phyloP scores from a whole-genome alignment of 2,329 filamentous ascomycete species.

The Myrmaecium sp. region DNA sequence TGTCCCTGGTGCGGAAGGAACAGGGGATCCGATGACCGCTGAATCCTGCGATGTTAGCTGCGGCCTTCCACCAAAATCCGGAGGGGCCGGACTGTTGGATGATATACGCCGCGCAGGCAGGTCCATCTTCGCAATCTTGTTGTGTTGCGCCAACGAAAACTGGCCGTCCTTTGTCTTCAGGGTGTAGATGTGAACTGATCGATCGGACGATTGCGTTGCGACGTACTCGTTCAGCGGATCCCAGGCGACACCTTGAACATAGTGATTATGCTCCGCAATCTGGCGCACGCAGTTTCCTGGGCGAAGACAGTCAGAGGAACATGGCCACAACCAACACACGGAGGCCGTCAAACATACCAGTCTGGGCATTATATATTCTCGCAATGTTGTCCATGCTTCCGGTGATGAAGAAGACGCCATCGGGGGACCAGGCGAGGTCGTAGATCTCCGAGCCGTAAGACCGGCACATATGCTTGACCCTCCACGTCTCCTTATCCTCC shows the following conservation, averaged over 20 bases:
- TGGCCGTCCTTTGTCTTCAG: slow-evolving; percentile 93
- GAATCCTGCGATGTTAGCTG: slow-evolving; percentile 40
- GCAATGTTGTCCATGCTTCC: slow-evolving; percentile 99
- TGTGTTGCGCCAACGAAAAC: slow-evolving; percentile 63
- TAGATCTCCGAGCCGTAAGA: slow-evolving; percentile 94
- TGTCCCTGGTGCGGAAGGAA: slow-evolving; percentile 81
- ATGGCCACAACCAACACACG: no score
- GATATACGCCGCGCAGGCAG: slow-evolving; percentile 81
- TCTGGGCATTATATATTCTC: slow-evolving; percentile 86
- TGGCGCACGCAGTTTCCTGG: slow-evolving; percentile 59
- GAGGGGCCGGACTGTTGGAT: slow-evolving; percentile 79
- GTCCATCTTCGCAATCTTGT: slow-evolving; percentile 80
- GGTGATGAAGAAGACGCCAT: slow-evolving; percentile 88
- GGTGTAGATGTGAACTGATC: slow-evolving; percentile 94
- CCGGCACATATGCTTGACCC: slow-evolving; percentile 93
- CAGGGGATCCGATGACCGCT: slow-evolving; percentile 82
- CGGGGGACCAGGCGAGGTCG: slow-evolving; percentile 97
- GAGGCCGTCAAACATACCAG: slow-evolving; percentile 46
- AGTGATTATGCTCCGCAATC: slow-evolving; percentile 94
- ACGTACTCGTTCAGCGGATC: slow-evolving; percentile 97
- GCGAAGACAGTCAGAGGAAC: slow-evolving; percentile 10
- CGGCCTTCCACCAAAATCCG: slow-evolving; percentile 48
- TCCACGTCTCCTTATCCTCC: slow-evolving; percentile 94
- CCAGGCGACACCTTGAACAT: slow-evolving; percentile 96
- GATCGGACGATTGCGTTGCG: slow-evolving; percentile 92